Base-by-base conservation (phyloP, 1,284 basidiomycete species). In the Exobasidium cylindrosporum region DNA sequence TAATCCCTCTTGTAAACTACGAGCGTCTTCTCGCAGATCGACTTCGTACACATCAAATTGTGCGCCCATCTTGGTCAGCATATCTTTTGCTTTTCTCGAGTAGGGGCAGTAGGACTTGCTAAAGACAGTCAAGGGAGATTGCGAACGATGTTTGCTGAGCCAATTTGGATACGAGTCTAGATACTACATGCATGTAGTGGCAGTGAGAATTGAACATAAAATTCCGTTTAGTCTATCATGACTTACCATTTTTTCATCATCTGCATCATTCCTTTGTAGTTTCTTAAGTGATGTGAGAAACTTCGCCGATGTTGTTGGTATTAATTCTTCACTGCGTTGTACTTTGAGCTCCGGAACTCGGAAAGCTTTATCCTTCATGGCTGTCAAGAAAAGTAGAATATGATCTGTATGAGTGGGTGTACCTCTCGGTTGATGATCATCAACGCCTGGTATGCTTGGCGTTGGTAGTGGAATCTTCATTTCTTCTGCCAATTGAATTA, bases 81-180 rank as follows among this genome's bases (percentile, higher is more conserved):
- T 54, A 17, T 29, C 44, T 56, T 67, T 67, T 35, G 65, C 65
- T 11, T 14, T 32, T 4, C 54, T 29, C 59, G 65, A 67, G 59
- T 61, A 67, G 17, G 65, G 65, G 58, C 65, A 67, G 52, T 64
- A 67, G 14, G 65, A 61, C 49, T 64, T 64, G 47, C 61, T 63
- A 23, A 67, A 67, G 17, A 67, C 62, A 24, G 59, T 67, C 29
- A 65, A 21, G 6, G 55, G 63, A 23, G 52, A 40, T 29, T n/a
- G n/a, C 6, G 32, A 32, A 14, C 56, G 23, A 35, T 67, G 65
- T 32, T 59, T 31, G 49, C 31, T 50, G 3, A 46, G 35, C 65
- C 65, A 67, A 5, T 13, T n/a, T 7, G 47, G 28, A 13, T 62
- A 60, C 3, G 47, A 50, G n/a, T 24, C n/a, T 28, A 24, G 17